Evolutionary conservation across 2,329 filamentous ascomycete genomes (phyloP), one percentile per base, ranked within the genome.

Genomic region (Botryosphaeria agaves): DNA sequence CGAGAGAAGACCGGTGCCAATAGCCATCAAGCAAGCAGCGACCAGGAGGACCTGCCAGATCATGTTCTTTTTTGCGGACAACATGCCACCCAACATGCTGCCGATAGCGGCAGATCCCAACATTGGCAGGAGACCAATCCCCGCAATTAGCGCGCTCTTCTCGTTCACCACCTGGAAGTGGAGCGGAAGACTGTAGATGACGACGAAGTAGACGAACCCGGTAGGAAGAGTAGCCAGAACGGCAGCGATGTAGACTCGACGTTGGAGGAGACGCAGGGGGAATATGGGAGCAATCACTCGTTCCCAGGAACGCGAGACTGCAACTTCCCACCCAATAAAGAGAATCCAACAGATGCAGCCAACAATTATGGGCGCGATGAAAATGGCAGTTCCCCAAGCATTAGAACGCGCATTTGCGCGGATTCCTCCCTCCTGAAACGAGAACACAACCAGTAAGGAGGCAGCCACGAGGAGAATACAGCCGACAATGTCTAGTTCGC

Each of bases 391-490:
- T 37, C 65, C 64, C 11, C 53, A 32, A 5, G 51, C 47, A 5
- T 45, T 40, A 4, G 36, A 35, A 66, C 66, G 72, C 23, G 48
- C 41, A n/a, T 50, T 36, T 1, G 36, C 34, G 3, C 48, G 37
- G 0, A 47, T 43, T 1, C 61, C 60, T 3, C 57, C 57, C 36
- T 61, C 61, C 39, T 74, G 67, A 33, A 74, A 70, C 2, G 69
- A 53, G 38, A 70, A 72, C 0, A 72, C 64, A 4, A 72, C 53
- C 2, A 72, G 54, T 0, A 68, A 60, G 0, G 67, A 60, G 2
- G 65, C 61, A 3, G 61, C 51, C 6, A 73, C 56, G 8, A 70
- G 48, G 14, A 73, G 51, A n/a, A 64, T 36, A 0, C 64, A 64
- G 7, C 69, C 68, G 3, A 64, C 25, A 31, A 63, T 56, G 38